Base-by-base conservation (phyloP, 192 early-diverging fungal species). In the Radiomyces spectabilis region DNA sequence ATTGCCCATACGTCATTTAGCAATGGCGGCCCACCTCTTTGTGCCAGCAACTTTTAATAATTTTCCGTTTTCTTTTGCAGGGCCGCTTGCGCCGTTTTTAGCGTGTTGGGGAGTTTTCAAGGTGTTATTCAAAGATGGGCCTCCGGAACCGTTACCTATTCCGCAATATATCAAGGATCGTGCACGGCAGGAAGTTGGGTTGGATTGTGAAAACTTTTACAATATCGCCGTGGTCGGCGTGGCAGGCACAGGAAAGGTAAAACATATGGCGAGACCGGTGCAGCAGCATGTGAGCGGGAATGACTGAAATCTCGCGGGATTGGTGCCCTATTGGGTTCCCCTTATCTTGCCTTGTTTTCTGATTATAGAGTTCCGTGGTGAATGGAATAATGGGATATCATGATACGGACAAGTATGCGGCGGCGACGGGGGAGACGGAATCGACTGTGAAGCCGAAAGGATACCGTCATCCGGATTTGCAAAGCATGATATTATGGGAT, bases 201-300 rank as follows among this genome's bases (percentile, higher is more conserved):
- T 69, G 16, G 50, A 63, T 25, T 69, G 60, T 43, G 61, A 62
- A 13, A 38, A 58, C 16, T 63, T 51, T 41, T 69, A 69, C 37
- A 69, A 69, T 50, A 55, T 69, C 1, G 67, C 67, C 7, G 52
- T 69, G 21, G 61, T 63, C n/a, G 67, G 67, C 8, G 44, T 40
- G 6, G 43, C 60, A 13, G 67, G 67, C 34, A 59, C 60, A 16
- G 67, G 67, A 41, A 69, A 69, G 61, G 67, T 69, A 56, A 54
- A 15, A 22, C 30, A 51, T 53, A 16, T n/a, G n/a, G n/a, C n/a
- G n/a, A n/a, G n/a, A n/a, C n/a, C n/a, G n/a, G n/a, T n/a, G n/a
- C n/a, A n/a, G n/a, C n/a, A n/a, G n/a, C n/a, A n/a, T n/a, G n/a
- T n/a, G n/a, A n/a, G n/a, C n/a, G n/a, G n/a, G n/a, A n/a, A n/a